phyloP scores from a whole-genome alignment of 106 monocot species.

The Agapanthus africanus region DNA sequence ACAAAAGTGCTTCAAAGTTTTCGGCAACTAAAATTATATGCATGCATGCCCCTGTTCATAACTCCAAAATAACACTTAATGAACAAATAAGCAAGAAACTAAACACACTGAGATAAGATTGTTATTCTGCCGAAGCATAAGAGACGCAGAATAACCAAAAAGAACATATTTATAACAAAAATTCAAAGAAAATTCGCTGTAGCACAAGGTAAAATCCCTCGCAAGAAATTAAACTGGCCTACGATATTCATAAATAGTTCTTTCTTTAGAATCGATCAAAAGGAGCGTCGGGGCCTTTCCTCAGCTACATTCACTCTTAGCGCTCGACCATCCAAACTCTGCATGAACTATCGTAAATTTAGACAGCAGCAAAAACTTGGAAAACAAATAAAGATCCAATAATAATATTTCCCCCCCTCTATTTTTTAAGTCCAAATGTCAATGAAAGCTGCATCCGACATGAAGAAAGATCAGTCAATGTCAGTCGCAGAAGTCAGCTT shows the following conservation, averaged over 20 bases:
- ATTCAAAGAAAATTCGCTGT: not conserved
- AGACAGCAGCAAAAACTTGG: not conserved
- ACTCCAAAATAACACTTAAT: too few relatives aligned
- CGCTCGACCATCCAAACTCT: conserved; percentile 71
- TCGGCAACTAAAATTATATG: too few relatives aligned
- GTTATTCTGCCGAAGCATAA: not conserved
- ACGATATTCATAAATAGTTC: not conserved
- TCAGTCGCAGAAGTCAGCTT: too few relatives aligned
- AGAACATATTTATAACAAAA: not conserved
- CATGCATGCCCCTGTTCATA: too few relatives aligned
- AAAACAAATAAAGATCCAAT: too few relatives aligned
- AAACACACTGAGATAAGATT: too few relatives aligned
- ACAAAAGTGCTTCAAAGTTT: too few relatives aligned
- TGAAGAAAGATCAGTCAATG: too few relatives aligned
- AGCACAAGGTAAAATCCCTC: conserved; percentile 1
- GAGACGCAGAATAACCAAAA: not conserved
- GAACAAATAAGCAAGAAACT: too few relatives aligned
- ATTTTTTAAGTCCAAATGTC: too few relatives aligned
- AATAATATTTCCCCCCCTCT: too few relatives aligned
- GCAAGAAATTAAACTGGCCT: not conserved
- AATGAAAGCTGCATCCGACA: too few relatives aligned
- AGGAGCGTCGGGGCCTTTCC: conserved; percentile 37
- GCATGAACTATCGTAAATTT: conserved; percentile 11
- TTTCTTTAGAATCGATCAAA: conserved; percentile 18
- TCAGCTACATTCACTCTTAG: conserved; percentile 73